phyloP scores from a whole-genome alignment of 2,329 filamentous ascomycete genomes.

The Venturia aucupariae region DNA sequence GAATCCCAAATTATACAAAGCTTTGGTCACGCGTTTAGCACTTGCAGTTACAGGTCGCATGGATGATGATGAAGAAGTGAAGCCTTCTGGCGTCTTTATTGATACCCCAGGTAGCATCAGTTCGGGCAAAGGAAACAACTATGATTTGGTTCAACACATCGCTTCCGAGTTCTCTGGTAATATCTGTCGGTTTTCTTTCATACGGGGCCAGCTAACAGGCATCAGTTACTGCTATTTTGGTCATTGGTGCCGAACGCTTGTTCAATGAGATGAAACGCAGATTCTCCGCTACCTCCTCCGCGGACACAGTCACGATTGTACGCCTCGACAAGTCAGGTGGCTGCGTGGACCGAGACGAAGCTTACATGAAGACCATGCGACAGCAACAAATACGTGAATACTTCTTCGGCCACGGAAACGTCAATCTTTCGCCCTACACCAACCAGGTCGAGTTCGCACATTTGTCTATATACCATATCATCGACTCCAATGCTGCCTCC shows the following conservation, averaged over 20 bases:
- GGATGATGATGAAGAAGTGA: conserved; percentile 63
- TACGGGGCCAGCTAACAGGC: conserved; percentile 10
- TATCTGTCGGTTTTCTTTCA: conserved; percentile 14
- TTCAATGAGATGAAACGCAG: conserved; percentile 64
- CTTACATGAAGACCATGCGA: conserved; percentile 62
- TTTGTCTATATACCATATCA: conserved; percentile 62
- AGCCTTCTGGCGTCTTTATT: conserved; percentile 70
- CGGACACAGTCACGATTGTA: conserved; percentile 65
- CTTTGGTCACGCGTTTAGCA: conserved; percentile 66
- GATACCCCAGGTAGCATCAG: conserved; percentile 68
- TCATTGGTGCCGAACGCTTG: conserved; percentile 69
- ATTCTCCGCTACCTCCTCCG: conserved; percentile 45
- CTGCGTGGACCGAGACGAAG: conserved; percentile 64
- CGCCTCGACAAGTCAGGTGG: conserved; percentile 79
- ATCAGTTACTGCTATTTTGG: conserved; percentile 45
- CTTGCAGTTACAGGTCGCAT: conserved; percentile 69
- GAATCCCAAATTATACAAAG: conserved; percentile 62
- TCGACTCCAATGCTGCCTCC: conserved; percentile 32
- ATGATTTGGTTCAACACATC: conserved; percentile 76
- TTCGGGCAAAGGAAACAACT: conserved; percentile 51
- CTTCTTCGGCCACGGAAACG: conserved; percentile 75
- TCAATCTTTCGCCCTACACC: conserved; percentile 76
- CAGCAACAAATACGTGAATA: conserved; percentile 81
- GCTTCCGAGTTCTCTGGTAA: conserved; percentile 57
- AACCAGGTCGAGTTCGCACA: conserved; percentile 72